phyloP scores from a whole-genome alignment of 1,284 basidiomycete genomes.

The Sutorius eximius region DNA sequence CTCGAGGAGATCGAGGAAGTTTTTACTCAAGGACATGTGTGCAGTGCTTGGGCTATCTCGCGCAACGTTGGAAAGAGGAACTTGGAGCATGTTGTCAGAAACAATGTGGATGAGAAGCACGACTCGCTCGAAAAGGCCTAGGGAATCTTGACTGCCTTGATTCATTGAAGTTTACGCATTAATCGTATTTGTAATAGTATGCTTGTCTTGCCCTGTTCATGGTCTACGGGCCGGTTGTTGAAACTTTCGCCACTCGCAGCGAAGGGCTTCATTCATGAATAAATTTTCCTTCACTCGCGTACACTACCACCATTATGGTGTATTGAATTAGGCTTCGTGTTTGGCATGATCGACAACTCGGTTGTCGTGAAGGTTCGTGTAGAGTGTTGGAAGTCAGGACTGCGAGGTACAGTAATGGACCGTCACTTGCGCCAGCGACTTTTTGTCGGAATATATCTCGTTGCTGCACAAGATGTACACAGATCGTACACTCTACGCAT shows the following conservation, averaged over 20 bases:
- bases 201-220: not conserved
- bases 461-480: too few relatives aligned
- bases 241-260: not conserved
- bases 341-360: not conserved
- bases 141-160: not conserved
- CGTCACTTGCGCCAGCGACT: too few relatives aligned
- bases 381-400: not conserved
- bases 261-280: not conserved
- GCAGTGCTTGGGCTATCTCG: conserved; percentile 70
- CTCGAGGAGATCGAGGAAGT: conserved; percentile 78
- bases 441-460: too few relatives aligned
- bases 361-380: not conserved
- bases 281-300: not conserved
- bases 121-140: conserved; percentile 15
- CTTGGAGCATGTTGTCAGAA: conserved; percentile 43
- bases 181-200: not conserved
- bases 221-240: not conserved
- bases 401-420: too few relatives aligned
- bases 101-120: conserved; percentile 16
- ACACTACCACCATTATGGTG: not conserved
- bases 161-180: not conserved
- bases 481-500: too few relatives aligned
- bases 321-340: not conserved
- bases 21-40: conserved; percentile 65
- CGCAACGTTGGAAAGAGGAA: conserved; percentile 64